Evolutionary conservation across 2,329 filamentous ascomycete species (phyloP).

Genomic region (Epichloe glyceriae): DNA sequence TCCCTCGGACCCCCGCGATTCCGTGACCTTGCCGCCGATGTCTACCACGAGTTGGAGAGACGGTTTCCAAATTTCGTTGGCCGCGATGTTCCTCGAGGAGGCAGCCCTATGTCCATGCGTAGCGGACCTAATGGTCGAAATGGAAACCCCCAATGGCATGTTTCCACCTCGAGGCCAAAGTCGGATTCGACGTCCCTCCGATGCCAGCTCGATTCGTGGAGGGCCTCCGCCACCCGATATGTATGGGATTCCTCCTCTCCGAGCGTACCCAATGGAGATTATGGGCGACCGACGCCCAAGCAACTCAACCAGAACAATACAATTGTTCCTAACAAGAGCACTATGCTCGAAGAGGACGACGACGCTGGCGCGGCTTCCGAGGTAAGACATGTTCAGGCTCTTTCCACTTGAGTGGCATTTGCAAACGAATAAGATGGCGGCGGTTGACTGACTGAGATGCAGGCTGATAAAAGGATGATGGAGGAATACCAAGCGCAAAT

Average conservation of each 20-base stretch:
- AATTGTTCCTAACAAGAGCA: constrained; percentile 95
- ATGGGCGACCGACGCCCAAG: constrained; percentile 68
- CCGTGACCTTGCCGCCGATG: constrained; percentile 83
- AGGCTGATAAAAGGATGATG: constrained; percentile 58
- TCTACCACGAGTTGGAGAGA: constrained; percentile 88
- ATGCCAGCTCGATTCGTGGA: constrained; percentile 47
- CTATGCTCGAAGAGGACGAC: constrained; percentile 91
- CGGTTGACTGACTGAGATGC: constrained; percentile 9
- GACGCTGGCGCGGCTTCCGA: constrained; percentile 34
- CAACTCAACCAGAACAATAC: constrained; percentile 83
- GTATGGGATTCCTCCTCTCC: constrained; percentile 48
- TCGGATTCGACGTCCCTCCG: constrained; percentile 43
- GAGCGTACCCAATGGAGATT: constrained; percentile 46
- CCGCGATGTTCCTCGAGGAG: constrained; percentile 53
- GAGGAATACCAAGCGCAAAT: constrained; percentile 73
- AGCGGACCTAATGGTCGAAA: constrained; percentile 43
- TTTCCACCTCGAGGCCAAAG: constrained; percentile 39
- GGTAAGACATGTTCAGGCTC: constrained; percentile 18
- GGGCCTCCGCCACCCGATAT: constrained; percentile 27
- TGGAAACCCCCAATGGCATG: constrained; percentile 40
- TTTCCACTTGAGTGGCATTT: neutral
- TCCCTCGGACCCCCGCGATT: constrained; percentile 80
- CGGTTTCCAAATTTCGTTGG: constrained; percentile 71
- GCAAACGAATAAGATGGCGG: neutral
- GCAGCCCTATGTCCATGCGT: constrained; percentile 55